Conservation (phyloP, 495 filamentous ascomycete species). For the Pyronema domesticum region DNA sequence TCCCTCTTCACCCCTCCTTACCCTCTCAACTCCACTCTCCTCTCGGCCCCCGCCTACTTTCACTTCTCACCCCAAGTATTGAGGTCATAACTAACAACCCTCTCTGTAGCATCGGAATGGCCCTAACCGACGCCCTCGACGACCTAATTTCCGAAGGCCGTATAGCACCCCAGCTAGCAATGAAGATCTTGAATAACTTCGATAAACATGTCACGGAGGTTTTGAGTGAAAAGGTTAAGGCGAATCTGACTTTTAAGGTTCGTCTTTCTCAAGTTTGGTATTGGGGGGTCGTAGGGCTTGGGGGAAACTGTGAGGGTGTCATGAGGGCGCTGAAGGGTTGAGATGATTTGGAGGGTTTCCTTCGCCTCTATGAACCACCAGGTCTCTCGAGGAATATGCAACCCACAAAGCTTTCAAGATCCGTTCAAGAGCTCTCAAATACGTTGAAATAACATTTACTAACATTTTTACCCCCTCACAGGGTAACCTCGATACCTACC, state of each 20-base stretch:
- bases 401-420: slow-evolving; percentile 5
- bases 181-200: slow-evolving; percentile 91
- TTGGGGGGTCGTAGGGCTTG: neutral
- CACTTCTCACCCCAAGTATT: slow-evolving; percentile 14
- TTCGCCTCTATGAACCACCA: too few relatives aligned
- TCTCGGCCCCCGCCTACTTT: neutral
- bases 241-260: slow-evolving; percentile 91
- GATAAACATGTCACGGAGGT: slow-evolving; percentile 78
- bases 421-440: neutral
- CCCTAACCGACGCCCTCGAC: slow-evolving; percentile 91
- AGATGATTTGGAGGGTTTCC: too few relatives aligned
- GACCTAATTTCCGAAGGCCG: slow-evolving; percentile 79
- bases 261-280: slow-evolving; percentile 5
- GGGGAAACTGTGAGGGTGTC: too few relatives aligned
- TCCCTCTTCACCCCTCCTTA: neutral
- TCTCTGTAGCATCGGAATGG: slow-evolving; percentile 56
- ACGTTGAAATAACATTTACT: neutral
- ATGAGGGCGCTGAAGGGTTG: too few relatives aligned
- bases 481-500: slow-evolving; percentile 97
- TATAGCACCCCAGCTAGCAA: slow-evolving; percentile 93
- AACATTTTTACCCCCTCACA: slow-evolving; percentile 24
- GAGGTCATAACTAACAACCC: slow-evolving; percentile 14
- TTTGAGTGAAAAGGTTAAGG: slow-evolving; percentile 75
- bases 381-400: neutral
- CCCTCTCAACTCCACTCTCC: neutral